Conservation (phyloP, 1,284 basidiomycete species). For the Apiotrichum brassicae region DNA sequence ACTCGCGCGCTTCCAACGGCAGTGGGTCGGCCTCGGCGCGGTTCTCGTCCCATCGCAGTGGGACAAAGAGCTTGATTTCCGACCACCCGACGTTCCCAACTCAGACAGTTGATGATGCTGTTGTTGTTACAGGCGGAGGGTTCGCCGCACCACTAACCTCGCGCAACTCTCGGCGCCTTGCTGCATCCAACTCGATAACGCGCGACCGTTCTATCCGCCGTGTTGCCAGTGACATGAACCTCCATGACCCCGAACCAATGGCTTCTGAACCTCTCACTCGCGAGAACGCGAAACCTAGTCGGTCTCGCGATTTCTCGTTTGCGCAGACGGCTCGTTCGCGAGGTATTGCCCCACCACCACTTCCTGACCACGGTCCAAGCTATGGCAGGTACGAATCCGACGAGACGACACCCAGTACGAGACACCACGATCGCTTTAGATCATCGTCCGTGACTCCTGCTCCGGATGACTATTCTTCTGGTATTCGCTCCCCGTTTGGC, state of each 20-base stretch:
- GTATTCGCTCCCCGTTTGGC: background rate
- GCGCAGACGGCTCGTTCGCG: conserved; percentile 12
- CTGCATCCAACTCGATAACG: conserved; percentile 23
- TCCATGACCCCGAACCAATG: conserved; percentile 12
- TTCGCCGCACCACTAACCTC: conserved; percentile 31
- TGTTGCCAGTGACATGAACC: conserved; percentile 43
- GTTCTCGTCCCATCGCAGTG: conserved; percentile 9
- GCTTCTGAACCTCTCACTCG: conserved; percentile 18
- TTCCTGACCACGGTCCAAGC: background rate
- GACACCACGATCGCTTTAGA: background rate
- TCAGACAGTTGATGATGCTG: conserved; percentile 36
- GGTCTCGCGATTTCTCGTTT: conserved; percentile 35
- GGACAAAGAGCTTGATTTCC: background rate
- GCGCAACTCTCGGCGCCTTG: conserved; percentile 37
- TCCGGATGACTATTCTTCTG: background rate
- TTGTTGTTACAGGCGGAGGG: conserved; percentile 38
- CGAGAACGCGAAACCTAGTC: conserved; percentile 15
- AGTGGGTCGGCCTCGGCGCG: conserved; percentile 38
- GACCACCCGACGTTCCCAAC: background rate
- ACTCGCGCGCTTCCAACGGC: conserved; percentile 18
- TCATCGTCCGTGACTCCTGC: background rate
- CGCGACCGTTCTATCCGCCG: conserved; percentile 33
- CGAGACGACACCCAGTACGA: background rate
- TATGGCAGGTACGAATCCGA: background rate
- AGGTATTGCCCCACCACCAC: conserved; percentile 28